Base-by-base conservation (phyloP, 805 yeast species). In the Wickerhamiella australiensis region DNA sequence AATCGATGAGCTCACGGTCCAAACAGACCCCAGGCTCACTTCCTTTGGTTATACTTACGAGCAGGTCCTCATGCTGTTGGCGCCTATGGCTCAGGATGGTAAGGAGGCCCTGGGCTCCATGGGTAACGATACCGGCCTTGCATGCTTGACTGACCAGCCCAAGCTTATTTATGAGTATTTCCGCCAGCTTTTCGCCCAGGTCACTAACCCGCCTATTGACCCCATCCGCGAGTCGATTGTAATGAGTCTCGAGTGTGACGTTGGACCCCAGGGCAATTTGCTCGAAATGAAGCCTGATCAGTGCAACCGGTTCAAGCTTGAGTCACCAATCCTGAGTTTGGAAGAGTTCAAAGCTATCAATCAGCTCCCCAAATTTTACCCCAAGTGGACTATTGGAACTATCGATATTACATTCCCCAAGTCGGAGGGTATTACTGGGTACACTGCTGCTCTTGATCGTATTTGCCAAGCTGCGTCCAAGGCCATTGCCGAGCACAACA, bases 221-320 rank as follows among this genome's bases (percentile, higher is more conserved):
- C 97, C 98, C 47, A 92, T 90, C 59, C 81, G 97, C 66, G 98
- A 90, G 70, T 81, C 82, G 52, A 85, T 90, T 58, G 97, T 92
- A 62, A 90, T 90, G 98, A 85, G 96, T 11, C 75, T 92, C 57
- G 96, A 90, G 66, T 90, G 98, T 69, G 86, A 84, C 67, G 80
- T 90, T 61, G 98, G 98, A 50, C 97, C 97, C n/a, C 97, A 92
- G 67, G 97, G 95, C 52, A 90, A 90, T 65, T 69, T 90, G 56
- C 75, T 90, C 61, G 97, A 92, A 67, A 86, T 87, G 88, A 80
- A 82, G 61, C 80, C 96, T 8, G 73, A 75, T 51, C 97, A 92
- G 71, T 90, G 96, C 74, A 83, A 88, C 70, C 76, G 97, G 58
- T 73, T 90, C 61, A 69, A 82, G 55, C 72, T 90, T 65, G 77